phyloP scores from a whole-genome alignment of 805 yeast genomes.

The Pichia deserticola region DNA sequence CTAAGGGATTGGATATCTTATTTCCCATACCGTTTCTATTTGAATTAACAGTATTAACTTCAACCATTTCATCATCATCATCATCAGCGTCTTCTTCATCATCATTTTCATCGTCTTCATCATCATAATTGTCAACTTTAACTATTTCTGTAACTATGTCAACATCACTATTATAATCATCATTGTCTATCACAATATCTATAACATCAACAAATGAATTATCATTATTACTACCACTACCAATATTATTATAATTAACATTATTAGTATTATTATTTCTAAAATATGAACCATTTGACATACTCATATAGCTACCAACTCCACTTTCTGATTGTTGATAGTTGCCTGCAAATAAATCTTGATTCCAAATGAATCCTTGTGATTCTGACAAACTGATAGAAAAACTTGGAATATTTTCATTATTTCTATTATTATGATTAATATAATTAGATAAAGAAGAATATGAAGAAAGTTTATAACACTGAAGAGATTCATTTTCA shows the following conservation, averaged over 20 bases:
- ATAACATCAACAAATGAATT: slow-evolving; percentile 5
- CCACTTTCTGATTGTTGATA: slow-evolving; percentile 50
- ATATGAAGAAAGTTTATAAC: slow-evolving; percentile 38
- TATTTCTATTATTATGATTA: background rate
- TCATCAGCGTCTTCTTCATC: slow-evolving; percentile 1
- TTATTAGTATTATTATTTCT: background rate
- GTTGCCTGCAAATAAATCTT: slow-evolving; percentile 65
- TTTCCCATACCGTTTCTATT: too few species aligned
- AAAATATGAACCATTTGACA: slow-evolving; percentile 13
- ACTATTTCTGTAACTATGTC: slow-evolving; percentile 3
- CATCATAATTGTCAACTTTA: slow-evolving; percentile 1
- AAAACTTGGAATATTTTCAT: slow-evolving; percentile 25
- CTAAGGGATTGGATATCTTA: too few species aligned
- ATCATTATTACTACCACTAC: slow-evolving; percentile 5
- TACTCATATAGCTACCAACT: slow-evolving; percentile 14
- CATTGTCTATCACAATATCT: background rate
- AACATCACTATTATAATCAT: slow-evolving; percentile 6
- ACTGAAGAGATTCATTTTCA: slow-evolving; percentile 44
- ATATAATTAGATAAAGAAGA: background rate
- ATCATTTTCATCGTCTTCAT: slow-evolving; percentile 3
- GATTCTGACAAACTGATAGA: slow-evolving; percentile 49
- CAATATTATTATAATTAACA: slow-evolving; percentile 7
- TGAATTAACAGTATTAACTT: too few species aligned
- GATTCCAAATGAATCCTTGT: slow-evolving; percentile 74
- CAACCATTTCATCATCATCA: background rate